These are phyloP conservation scores for Suillus placidus DNA, from an alignment of 768 basidiomycete species.

Conservation along the genomic window DNA sequence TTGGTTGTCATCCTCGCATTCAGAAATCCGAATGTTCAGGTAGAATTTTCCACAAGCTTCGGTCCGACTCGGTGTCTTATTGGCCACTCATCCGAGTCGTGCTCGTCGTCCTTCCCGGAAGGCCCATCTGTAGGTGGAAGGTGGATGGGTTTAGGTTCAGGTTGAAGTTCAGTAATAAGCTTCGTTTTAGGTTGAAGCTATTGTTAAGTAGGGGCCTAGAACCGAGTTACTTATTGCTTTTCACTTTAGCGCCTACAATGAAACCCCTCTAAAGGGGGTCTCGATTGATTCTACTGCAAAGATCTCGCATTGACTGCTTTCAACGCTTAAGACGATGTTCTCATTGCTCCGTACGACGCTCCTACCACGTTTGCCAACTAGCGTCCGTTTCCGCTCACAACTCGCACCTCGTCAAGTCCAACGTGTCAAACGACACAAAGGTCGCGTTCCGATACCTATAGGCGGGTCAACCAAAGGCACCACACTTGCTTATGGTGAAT, in stretches of 20 bases:
- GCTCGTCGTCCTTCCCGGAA: no score
- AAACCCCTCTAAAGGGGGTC: not conserved
- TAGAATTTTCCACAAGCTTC: not conserved
- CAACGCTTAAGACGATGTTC: not conserved
- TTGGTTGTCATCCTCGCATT: not conserved
- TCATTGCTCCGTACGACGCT: not conserved
- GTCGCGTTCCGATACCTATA: conserved; percentile 78
- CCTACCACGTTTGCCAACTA: not conserved
- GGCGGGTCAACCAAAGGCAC: conserved; percentile 95
- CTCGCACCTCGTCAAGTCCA: conserved; percentile 86
- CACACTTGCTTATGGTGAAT: conserved; percentile 88
- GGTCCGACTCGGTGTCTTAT: not conserved
- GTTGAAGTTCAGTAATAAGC: no score
- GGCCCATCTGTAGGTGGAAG: no score
- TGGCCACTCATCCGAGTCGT: no score
- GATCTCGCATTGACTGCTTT: not conserved
- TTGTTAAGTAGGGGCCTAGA: no score
- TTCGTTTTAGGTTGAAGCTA: no score
- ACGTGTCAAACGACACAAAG: conserved; percentile 89
- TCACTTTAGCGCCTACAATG: not conserved
- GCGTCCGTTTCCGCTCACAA: conserved; percentile 48
- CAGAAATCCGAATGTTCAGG: not conserved
- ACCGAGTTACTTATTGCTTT: not conserved
- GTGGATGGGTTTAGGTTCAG: no score
- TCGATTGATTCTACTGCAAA: not conserved